Conservation (phyloP, 306 rosid genomes). For the Corylus heterophylla region DNA sequence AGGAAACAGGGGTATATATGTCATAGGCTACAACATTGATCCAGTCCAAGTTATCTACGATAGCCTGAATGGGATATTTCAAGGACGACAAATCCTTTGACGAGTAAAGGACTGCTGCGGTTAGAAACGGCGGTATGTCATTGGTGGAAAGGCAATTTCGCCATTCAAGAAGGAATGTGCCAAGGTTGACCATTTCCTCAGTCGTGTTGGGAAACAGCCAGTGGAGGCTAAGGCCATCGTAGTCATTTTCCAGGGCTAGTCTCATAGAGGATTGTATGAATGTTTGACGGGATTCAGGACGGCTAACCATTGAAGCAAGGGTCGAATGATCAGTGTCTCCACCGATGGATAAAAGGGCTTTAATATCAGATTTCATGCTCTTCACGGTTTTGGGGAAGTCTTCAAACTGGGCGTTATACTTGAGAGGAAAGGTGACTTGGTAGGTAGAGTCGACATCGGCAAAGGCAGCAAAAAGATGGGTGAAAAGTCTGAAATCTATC, state of each 20-base stretch:
- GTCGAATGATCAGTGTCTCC: constrained; percentile 19
- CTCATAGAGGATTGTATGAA: constrained; percentile 54
- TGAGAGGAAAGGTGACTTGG: constrained; percentile 1
- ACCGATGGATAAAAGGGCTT: constrained; percentile 43
- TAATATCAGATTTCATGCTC: constrained; percentile 30
- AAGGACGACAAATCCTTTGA: neutral
- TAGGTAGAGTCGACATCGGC: constrained; percentile 16
- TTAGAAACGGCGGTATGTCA: neutral
- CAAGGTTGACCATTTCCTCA: constrained; percentile 35
- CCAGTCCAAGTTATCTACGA: constrained; percentile 30
- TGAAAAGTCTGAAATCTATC: constrained; percentile 33
- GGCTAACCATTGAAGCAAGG: constrained; percentile 31
- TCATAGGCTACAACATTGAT: constrained; percentile 38
- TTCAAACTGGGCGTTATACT: constrained; percentile 13
- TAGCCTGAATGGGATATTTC: too few species aligned
- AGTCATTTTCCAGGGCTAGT: constrained; percentile 27
- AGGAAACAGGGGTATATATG: constrained; percentile 32
- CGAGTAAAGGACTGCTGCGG: too few species aligned
- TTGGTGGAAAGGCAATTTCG: constrained; percentile 18
- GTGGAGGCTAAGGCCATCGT: constrained; percentile 41
- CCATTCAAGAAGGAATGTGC: constrained; percentile 41
- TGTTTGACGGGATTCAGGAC: constrained; percentile 25
- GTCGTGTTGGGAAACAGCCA: constrained; percentile 35
- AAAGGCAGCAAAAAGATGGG: constrained; percentile 34
- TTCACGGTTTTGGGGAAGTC: constrained; percentile 37